Base-by-base conservation (phyloP, 768 basidiomycete species). In the Auriculariales sp. region DNA sequence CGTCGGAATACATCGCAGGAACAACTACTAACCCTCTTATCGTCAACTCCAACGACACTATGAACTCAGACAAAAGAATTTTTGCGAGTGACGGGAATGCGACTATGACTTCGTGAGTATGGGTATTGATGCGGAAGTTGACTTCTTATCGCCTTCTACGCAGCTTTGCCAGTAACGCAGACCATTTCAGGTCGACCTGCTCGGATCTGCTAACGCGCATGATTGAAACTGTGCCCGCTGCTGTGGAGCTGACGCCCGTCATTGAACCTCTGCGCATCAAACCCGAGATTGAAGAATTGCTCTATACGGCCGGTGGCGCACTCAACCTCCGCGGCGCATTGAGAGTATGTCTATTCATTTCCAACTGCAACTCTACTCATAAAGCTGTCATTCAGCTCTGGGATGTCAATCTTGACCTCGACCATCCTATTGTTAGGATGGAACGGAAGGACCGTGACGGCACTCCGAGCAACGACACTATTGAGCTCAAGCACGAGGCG, bases 221-320 rank as follows among this genome's bases (percentile, higher is more conserved):
- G 74, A 52, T 76, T 31, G 64, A 76, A 54, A 66, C 67, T n/a
- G 72, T 76, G n/a, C 70, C 73, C 2, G 60, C 57, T 14, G 63
- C 59, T 46, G 71, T 76, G 14, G 62, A 59, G 1, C 57, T 76
- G 17, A 71, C 71, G 24, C 66, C 71, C 12, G 65, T 70, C 52
- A 68, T 44, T 25, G 15, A 44, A 25, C 39, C 39, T 10, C 39
- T 44, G 9, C 19, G 7, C 7, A 9, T 44, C 14, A 19, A 24
- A 10, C 39, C 39, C 7, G 4, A 12, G 22, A 1, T 4, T 12
- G 5, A 24, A 5, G 6, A 10, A 9, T 11, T 25, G 19, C 4
- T 11, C 6, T 24, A 44, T 25, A 24, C 11, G 7, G 19, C 6
- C 39, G 22, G 27, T 24, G 19, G 39, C 19, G 12, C 17, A 19